Conservation (phyloP, 192 early-diverging fungal species). For the Entophlyctis helioformis region DNA sequence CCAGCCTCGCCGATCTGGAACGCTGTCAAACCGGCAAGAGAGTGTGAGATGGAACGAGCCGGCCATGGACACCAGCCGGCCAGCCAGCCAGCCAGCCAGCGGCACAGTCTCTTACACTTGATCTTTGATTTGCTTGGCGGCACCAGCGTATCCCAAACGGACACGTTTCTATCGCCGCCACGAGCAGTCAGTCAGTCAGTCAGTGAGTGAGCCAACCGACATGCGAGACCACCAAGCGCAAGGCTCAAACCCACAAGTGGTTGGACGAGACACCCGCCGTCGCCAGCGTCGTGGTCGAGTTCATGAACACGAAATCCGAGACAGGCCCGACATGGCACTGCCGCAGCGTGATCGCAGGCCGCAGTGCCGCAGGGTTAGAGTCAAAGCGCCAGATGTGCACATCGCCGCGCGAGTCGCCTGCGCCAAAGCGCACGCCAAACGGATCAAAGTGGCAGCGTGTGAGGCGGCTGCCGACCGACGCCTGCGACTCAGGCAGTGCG, state of each 20-base stretch:
- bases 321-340: constrained; percentile 50
- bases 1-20: constrained; percentile 52
- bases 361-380: constrained; percentile 39
- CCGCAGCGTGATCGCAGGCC: constrained; percentile 32
- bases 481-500: too few relatives aligned
- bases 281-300: constrained; percentile 57
- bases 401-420: constrained; percentile 51
- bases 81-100: too few relatives aligned
- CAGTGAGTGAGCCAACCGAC: neutral
- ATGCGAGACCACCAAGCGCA: neutral
- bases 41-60: too few relatives aligned
- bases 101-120: constrained; percentile 13
- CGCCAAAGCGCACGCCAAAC: constrained; percentile 68
- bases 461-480: constrained; percentile 27
- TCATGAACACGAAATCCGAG: constrained; percentile 64
- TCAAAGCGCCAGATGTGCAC: constrained; percentile 70
- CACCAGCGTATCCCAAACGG: constrained; percentile 68
- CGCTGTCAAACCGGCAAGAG: constrained; percentile 7
- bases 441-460: constrained; percentile 56
- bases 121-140: constrained; percentile 44
- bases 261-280: constrained; percentile 55
- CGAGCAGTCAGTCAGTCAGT: neutral
- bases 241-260: constrained; percentile 10
- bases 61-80: neutral
- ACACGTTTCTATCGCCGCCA: constrained; percentile 39